Evolutionary conservation across 495 filamentous ascomycete genomes (phyloP), one percentile per base, ranked within the genome.

Genomic region (Penicillium tannophilum): DNA sequence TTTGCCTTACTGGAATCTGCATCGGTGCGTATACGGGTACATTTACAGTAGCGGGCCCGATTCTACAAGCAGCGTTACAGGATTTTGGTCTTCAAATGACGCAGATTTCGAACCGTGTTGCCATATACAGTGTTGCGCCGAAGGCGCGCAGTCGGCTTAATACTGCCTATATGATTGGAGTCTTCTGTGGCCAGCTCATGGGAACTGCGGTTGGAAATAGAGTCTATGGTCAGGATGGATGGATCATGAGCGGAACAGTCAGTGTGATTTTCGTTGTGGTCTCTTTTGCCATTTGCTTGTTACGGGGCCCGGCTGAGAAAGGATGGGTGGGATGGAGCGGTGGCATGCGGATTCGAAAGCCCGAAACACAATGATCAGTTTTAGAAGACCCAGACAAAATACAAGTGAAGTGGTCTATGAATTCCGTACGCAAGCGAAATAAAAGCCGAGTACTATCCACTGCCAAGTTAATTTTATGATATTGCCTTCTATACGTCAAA

Each of bases 281-380:
- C 20, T 84, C 86, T 17, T 60, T 92, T 59, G 39, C 85, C 16
- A 62, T 90, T 39, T 83, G 79, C 45, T 64, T 85, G 45, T 68
- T 70, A 11, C 79, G 88, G 24, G 89, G 88, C 0, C 91, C 91
- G 16, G 77, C 80, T 61, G 89, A 92, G 72, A 84, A 67, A 33
- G 76, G 87, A 0, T 93, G 90, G 90, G 48, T 91, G 24, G 90
- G 90, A 0, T 93, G 90, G 90, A 73, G 72, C 14, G 89, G 88
- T 10, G 89, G 90, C 0, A 53, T 63, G 36, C 36, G 26, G 33
- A 59, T 64, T 20, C 62, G 62, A 8, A 41, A 47, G 30, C 11
- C 24, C 4, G 44, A 60, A 46, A 20, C 10, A 17, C 42, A 50
- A 23, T 46, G 19, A n/a, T 17, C 12, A 19, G 28, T 49, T 9